Base-by-base conservation (phyloP, 345 rosid genomes). In the Heritiera littoralis region DNA sequence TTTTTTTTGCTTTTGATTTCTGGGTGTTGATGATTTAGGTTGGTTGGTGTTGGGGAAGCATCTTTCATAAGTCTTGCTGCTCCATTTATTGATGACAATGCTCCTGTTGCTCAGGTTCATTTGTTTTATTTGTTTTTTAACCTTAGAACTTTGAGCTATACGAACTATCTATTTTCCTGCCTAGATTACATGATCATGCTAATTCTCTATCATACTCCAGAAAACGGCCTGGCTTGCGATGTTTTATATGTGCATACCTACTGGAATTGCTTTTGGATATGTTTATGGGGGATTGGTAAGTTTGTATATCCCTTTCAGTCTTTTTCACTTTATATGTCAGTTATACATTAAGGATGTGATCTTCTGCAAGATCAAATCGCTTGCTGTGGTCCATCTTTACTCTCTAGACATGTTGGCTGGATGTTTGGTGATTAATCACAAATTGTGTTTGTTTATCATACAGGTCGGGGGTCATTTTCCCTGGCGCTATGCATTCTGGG, bases 41-140 rank as follows among this genome's bases (percentile, higher is more conserved):
- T 92, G 72, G 98, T 95, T 77, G 99, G 99, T 77, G 94, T 95
- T 86, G 99, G 99, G 67, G 99, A 95, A 77, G 99, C 99, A 74
- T 95, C 99, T 38, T 95, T 95, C 78, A 92, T 95, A 67, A 92
- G 98, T 88, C 99, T 95, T 80, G 99, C 99, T 55, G 97, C 99
- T 28, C 98, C 99, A 0, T 95, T 93, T 77, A 93, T 95, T 3
- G 99, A 95, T 88, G 99, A 95, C 76, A 90, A 92, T 78, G 97
- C 99, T 45, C 99, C 97, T 18, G 81, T 64, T 60, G 76, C 89
- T 83, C 89, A 92, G 97, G 98, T 92, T 82, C 61, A 48, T 72
- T 20, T 52, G 5, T 72, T 18, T 41, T 49, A 9, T 35, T 13
- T 74, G 41, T 41, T 59, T 48, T 61, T 28, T 77, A 45, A 35